Conservation (phyloP, 208 protist species). For the Vickermania ingenoplastis region DNA sequence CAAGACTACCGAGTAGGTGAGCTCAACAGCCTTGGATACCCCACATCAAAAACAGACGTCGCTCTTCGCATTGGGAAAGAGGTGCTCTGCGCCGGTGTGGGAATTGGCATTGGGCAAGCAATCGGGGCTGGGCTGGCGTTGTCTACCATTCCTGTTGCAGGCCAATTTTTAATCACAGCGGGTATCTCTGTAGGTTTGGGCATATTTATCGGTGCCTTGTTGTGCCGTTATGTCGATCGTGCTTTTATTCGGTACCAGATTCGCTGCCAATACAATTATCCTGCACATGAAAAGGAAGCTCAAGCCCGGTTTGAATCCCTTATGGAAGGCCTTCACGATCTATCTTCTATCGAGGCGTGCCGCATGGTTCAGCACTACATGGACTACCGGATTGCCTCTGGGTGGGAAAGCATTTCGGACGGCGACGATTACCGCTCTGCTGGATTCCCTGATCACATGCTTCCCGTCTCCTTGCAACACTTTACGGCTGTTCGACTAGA, state of each 20-base stretch:
- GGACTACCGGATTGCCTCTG: constrained; percentile 66
- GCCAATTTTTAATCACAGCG: constrained; percentile 39
- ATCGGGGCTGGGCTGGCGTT: constrained; percentile 45
- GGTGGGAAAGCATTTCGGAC: constrained; percentile 61
- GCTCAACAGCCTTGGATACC: constrained; percentile 47
- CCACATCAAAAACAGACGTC: constrained; percentile 35
- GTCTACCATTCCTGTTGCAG: constrained; percentile 43
- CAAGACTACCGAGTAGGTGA: constrained; percentile 43
- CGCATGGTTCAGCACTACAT: constrained; percentile 62
- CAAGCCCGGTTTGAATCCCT: constrained; percentile 51
- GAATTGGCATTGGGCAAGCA: constrained; percentile 48
- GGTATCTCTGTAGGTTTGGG: constrained; percentile 47
- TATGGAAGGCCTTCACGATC: constrained; percentile 42
- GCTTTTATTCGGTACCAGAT: constrained; percentile 45
- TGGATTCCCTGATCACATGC: constrained; percentile 34
- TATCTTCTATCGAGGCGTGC: constrained; percentile 52
- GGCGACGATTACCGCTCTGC: constrained; percentile 54
- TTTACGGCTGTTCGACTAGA: constrained; percentile 67
- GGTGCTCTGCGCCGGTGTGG: constrained; percentile 34
- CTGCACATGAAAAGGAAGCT: constrained; percentile 30
- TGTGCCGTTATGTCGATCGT: constrained; percentile 62
- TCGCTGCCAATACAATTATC: constrained; percentile 55
- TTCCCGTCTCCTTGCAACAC: constrained; percentile 72
- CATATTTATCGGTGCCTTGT: constrained; percentile 39
- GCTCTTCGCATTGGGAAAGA: constrained; percentile 47